These are phyloP conservation scores for Apocynum venetum DNA, from an alignment of 257 asterid species.

Conservation along the genomic window DNA sequence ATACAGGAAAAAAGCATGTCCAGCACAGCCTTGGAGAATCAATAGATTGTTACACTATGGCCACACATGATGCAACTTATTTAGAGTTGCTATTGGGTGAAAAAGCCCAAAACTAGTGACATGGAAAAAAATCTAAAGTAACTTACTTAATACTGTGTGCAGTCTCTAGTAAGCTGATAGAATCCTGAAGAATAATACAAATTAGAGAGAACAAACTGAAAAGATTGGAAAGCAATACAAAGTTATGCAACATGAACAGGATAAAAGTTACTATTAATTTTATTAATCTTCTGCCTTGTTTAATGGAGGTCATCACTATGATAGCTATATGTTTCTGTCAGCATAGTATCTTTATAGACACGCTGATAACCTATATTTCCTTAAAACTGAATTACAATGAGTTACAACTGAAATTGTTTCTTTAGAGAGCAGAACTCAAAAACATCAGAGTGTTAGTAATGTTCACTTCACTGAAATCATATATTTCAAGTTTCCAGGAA, in stretches of 20 bases:
- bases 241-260: conserved; percentile 4
- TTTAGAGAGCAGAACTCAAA: not conserved
- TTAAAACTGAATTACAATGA: not conserved
- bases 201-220: conserved; percentile 9
- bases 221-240: not conserved
- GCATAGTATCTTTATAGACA: not conserved
- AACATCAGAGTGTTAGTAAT: not conserved
- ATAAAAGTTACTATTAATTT: not conserved
- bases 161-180: conserved; percentile 62
- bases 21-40: not conserved
- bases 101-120: not conserved
- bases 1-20: not conserved
- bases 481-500: not conserved
- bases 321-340: not conserved
- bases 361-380: not conserved
- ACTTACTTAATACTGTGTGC: conserved; percentile 80
- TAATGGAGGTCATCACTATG: not conserved
- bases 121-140: conserved; percentile 1
- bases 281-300: not conserved
- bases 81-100: not conserved
- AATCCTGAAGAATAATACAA: conserved; percentile 56
- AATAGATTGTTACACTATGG: not conserved
- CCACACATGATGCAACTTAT: not conserved
- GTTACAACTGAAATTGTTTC: not conserved
- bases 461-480: not conserved